Conservation (phyloP, 805 yeast genomes). For the Huiozyma naganishii region DNA sequence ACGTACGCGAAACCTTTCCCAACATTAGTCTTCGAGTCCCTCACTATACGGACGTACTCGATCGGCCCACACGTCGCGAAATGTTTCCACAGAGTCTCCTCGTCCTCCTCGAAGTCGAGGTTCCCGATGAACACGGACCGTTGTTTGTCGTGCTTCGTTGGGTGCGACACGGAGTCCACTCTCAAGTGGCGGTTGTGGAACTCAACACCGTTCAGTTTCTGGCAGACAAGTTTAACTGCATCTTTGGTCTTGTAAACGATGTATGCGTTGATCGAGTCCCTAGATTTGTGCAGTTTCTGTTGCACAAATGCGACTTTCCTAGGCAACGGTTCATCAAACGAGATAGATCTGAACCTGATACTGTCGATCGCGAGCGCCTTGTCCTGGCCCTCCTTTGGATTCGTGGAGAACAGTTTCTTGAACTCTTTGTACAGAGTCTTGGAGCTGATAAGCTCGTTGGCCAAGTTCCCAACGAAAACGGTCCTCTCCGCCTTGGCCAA, state of each 20-base stretch:
- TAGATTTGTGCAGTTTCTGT: slow-evolving; percentile 61
- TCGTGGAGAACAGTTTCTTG: slow-evolving; percentile 43
- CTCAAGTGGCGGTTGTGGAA: slow-evolving; percentile 70
- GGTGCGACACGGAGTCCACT: slow-evolving; percentile 90
- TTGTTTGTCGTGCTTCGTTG: slow-evolving; percentile 73
- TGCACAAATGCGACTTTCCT: slow-evolving; percentile 83
- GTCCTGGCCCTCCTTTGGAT: slow-evolving; percentile 7
- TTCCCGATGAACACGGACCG: slow-evolving; percentile 88
- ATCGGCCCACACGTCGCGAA: slow-evolving; percentile 61
- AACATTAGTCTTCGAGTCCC: slow-evolving; percentile 87
- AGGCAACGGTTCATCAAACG: slow-evolving; percentile 79
- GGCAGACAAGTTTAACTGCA: slow-evolving; percentile 25
- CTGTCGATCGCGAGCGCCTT: slow-evolving; percentile 42
- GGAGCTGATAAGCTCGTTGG: slow-evolving; percentile 50
- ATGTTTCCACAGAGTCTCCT: slow-evolving; percentile 79
- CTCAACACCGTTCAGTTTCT: slow-evolving; percentile 51
- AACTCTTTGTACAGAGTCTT: slow-evolving; percentile 53
- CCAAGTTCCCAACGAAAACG: slow-evolving; percentile 79
- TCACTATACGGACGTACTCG: slow-evolving; percentile 78
- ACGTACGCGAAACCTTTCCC: slow-evolving; percentile 98
- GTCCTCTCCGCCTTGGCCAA: slow-evolving; percentile 76
- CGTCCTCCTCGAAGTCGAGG: slow-evolving; percentile 83
- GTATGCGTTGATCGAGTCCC: slow-evolving; percentile 82
- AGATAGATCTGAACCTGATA: slow-evolving; percentile 83
- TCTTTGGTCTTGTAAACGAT: slow-evolving; percentile 59